Evolutionary conservation across 805 yeast genomes (phyloP), one percentile per base, ranked within the genome.

Genomic region (Candida nanaspora): DNA sequence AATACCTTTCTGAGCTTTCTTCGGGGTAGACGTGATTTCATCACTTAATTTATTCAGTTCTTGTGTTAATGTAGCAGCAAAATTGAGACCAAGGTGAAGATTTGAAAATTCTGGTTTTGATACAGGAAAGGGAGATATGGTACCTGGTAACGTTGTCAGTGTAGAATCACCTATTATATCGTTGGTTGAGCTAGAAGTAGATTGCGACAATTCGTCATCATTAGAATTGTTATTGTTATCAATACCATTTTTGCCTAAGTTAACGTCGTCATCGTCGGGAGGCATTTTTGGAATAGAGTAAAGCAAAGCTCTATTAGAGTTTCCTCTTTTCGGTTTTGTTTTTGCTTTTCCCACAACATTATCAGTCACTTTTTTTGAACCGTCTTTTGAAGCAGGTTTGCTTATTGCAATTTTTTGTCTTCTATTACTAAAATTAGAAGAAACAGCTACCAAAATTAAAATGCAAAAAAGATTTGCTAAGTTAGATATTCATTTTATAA

Each of bases 121-220:
- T 5, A n/a, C n/a, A 5, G 36, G 29, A 4, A 51, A 49, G 3
- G 55, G 55, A 11, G 55, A 49, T 23, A 26, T 36, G 9, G 50
- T 41, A 2, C 55, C 55, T 3, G 55, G 55, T 18, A 51, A 41
- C 6, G 35, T 39, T 3, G 47, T 51, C 20, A 51, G 38, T 6
- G 53, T 49, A 3, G 37, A 31, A 25, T 51, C 48, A 5, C 53
- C 51, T 4, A 51, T 49, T 15, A 45, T 38, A 21, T 44, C 39
- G 4, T 19, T 9, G 20, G 20, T 7, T 4, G 19, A 6, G 11
- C 20, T 15, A 16, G 11, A 5, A 19, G 25, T 15, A 18, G 34
- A 30, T 15, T 30, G 19, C n/a, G n/a, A n/a, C n/a, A n/a, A n/a
- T n/a, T n/a, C n/a, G n/a, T n/a, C n/a, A 23, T 23, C 11, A 11